Evolutionary conservation across 495 filamentous ascomycete species (phyloP), one percentile per base, ranked within the genome.

Genomic region (Pyronema omphalodes): DNA sequence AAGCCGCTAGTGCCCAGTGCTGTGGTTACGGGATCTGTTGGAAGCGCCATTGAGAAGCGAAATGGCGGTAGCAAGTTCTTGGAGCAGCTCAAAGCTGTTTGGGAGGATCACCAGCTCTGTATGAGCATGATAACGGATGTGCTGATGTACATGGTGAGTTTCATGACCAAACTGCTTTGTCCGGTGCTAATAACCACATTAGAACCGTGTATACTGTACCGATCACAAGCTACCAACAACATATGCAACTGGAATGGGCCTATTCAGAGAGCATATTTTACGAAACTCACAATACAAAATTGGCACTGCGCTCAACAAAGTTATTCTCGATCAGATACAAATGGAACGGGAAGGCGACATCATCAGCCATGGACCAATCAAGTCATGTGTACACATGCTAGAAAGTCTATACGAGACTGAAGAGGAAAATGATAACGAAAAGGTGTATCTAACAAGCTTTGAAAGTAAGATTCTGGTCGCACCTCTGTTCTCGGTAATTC

Each of bases 91-190:
- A 84, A 83, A 63, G 70, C 73, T 40, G 78, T 80, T 3, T 99
- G 86, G 84, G 79, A 85, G 57, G 82, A 91, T 52, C 89, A 99
- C 63, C 85, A 86, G 62, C 71, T 84, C 12, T 86, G 83, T 52
- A 94, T 95, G 88, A 85, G 86, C 58, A 96, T 99, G 93, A 81
- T 86, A 43, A 91, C 89, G 9, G 93, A 99, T 65, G 86, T 99
- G 35, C 68, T 96, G 37, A 95, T 99, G 88, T 99, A 99, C 59
- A 88, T 99, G 76, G 82, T 85, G 63, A 54, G 79, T 61, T 19
- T 11, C 41, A 44, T 33, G 23, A 29, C 23, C 14, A 19, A 15
- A 8, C 19, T 19, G 43, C 53, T 9, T 29, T 49, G 34, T 6
- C 37, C 29, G 35, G 44, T 17, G 12, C 14, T n/a, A 8, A 11